These are phyloP conservation scores for Amyloporia xantha DNA, from an alignment of 768 basidiomycete species.

Conservation along the genomic window DNA sequence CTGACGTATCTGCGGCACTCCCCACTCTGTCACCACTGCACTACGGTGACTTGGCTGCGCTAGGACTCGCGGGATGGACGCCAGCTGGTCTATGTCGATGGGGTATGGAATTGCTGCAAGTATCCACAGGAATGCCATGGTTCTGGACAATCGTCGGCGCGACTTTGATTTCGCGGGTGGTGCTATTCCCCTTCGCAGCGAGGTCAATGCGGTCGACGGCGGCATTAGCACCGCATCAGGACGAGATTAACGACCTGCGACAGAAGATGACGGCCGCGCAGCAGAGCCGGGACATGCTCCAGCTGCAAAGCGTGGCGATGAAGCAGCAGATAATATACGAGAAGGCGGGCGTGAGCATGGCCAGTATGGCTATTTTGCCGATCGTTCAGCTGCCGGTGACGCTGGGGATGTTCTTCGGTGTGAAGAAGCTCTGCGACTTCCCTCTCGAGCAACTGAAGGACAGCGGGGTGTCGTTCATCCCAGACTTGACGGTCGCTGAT, in stretches of 20 bases:
- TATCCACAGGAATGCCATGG: constrained; percentile 71
- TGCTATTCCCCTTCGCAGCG: constrained; percentile 57
- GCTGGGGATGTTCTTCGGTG: constrained; percentile 76
- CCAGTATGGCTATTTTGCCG: constrained; percentile 45
- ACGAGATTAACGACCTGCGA: constrained; percentile 49
- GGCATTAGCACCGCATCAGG: constrained; percentile 52
- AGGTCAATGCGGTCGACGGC: constrained; percentile 51
- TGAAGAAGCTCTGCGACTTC: constrained; percentile 62
- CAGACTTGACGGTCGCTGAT: constrained; percentile 73
- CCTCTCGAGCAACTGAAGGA: constrained; percentile 70
- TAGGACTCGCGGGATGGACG: constrained; percentile 57
- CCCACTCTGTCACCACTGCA: constrained; percentile 40
- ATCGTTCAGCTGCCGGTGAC: constrained; percentile 72
- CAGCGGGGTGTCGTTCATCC: constrained; percentile 69
- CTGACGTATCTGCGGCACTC: constrained; percentile 8
- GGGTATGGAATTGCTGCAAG: constrained; percentile 63
- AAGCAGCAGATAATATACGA: constrained; percentile 49
- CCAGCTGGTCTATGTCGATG: constrained; percentile 60
- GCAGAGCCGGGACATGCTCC: constrained; percentile 30
- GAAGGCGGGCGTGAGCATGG: constrained; percentile 59
- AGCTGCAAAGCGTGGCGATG: constrained; percentile 36
- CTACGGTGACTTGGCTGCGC: constrained; percentile 64
- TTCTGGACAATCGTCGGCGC: constrained; percentile 73
- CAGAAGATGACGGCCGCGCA: constrained; percentile 36
- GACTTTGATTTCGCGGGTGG: constrained; percentile 51